These are phyloP conservation scores for Bacidia gigantensis DNA, from an alignment of 495 filamentous ascomycete species.

Conservation along the genomic window DNA sequence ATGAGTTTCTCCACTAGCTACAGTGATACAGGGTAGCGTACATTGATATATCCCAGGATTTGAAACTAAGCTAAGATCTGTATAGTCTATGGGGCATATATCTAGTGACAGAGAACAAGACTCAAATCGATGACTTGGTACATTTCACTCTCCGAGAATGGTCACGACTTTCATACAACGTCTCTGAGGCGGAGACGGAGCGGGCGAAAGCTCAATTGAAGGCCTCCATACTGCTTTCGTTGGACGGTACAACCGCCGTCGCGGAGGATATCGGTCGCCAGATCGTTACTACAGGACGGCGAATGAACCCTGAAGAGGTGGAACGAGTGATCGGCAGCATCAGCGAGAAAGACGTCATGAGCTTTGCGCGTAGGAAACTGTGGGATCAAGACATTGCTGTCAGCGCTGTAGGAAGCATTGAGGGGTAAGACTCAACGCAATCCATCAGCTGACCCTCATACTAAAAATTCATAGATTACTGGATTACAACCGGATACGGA, in stretches of 20 bases:
- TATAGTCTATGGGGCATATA: slow-evolving; percentile 97
- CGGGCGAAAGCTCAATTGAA: slow-evolving; percentile 98
- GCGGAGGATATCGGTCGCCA: slow-evolving; percentile 98
- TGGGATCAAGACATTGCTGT: slow-evolving; percentile 97
- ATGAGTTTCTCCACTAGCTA: slow-evolving; percentile 99
- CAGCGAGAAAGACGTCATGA: slow-evolving; percentile 93
- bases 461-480: too few relatives aligned
- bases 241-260: slow-evolving; percentile 92
- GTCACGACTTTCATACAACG: slow-evolving; percentile 77
- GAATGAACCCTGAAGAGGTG: slow-evolving; percentile 83
- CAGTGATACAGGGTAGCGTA: slow-evolving; percentile 78
- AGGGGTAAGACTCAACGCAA: slow-evolving; percentile 42
- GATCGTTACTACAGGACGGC: slow-evolving; percentile 89
- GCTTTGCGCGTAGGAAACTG: slow-evolving; percentile 76
- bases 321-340: slow-evolving; percentile 77
- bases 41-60: neutral
- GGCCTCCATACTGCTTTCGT: slow-evolving; percentile 89
- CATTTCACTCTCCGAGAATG: slow-evolving; percentile 98
- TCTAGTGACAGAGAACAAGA: slow-evolving; percentile 81
- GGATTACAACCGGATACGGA: slow-evolving; percentile 79
- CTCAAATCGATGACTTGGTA: slow-evolving; percentile 79
- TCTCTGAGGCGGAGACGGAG: slow-evolving; percentile 84
- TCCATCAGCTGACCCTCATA: slow-evolving; percentile 5
- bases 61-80: neutral
- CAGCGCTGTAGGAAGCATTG: slow-evolving; percentile 80